Evolutionary conservation across 257 asterid species (phyloP), one percentile per base, ranked within the genome.

Genomic region (Petunia secreta): DNA sequence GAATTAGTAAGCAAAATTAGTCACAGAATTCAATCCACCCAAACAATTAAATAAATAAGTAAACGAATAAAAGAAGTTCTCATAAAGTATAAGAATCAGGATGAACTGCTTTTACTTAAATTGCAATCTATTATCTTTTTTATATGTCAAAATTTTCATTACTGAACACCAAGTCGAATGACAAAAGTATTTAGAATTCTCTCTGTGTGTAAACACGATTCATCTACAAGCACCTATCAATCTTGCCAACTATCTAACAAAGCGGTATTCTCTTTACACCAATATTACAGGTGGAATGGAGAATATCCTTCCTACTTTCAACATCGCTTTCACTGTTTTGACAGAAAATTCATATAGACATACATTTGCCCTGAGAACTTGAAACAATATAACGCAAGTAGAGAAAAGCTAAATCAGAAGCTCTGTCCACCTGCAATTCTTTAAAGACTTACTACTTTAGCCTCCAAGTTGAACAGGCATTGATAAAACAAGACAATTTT

Each of bases 21-120:
- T 67, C 5, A 65, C 38, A 64, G 65, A 81, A 80, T 71, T 60
- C 77, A 81, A 80, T 71, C 77, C 77, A 15, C 15, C 43, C 46
- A 34, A 44, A 10, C 15, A 74, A 36, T 25, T 25, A 43, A 77
- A 37, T 43, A 75, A 57, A 68, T 40, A 73, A 65, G 4, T 43
- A 59, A 69, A 48, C 5, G 48, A 2, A 46, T 25, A 8, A 1
- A 71, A 36, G 60, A 25, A 3, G 62, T 11, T 34, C 11, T 50
- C 60, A 50, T 71, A 2, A 71, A 71, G 59, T 69, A 44, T 69
- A 67, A 41, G 55, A n/a, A 69, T 44, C 76, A 43, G 16, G 38
- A 43, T 43, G n/a, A 67, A 67, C 15, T 43, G 75, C 38, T 43
- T 43, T 66, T 41, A 10, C 25, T 41, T 48, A 43, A 46, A n/a